Evolutionary conservation across 768 basidiomycete genomes (phyloP).

Genomic region (Auriculariales sp.): DNA sequence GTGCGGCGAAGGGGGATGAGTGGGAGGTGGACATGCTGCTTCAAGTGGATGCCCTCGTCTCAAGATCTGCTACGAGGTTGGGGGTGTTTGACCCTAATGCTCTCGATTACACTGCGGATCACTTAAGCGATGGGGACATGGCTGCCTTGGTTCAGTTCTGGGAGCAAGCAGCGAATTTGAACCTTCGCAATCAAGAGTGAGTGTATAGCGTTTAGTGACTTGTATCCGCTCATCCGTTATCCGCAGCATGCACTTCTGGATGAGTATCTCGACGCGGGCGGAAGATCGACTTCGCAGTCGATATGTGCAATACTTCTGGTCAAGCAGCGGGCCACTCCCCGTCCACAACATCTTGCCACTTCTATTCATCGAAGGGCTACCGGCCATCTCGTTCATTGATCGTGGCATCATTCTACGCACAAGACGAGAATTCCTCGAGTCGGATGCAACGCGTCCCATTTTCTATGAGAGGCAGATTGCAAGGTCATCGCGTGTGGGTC

Average conservation of each 20-base stretch:
- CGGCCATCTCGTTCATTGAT: constrained; percentile 53
- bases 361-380: constrained; percentile 62
- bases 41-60: constrained; percentile 13
- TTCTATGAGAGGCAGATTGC: constrained; percentile 1
- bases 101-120: too few species aligned
- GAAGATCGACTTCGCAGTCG: constrained; percentile 61
- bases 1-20: constrained; percentile 26
- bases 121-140: neutral
- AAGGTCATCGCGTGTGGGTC: neutral
- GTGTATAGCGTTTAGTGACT: neutral
- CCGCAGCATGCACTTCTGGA: constrained; percentile 40
- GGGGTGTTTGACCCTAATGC: too few species aligned
- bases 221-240: neutral
- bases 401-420: constrained; percentile 47
- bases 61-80: too few species aligned
- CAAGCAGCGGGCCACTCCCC: constrained; percentile 17
- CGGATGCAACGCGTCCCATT: constrained; percentile 15
- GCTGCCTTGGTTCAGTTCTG: neutral
- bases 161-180: neutral
- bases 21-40: constrained; percentile 28
- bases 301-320: constrained; percentile 70
- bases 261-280: constrained; percentile 59
- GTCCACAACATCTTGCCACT: constrained; percentile 45
- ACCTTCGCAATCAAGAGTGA: too few species aligned
- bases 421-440: constrained; percentile 44